Percentiles rank a stretch among this genome's conserved stretches.
phyloP scores from a whole-genome alignment of 2,329 filamentous ascomycete genomes.

The Ceratocystis alfenasii region DNA sequence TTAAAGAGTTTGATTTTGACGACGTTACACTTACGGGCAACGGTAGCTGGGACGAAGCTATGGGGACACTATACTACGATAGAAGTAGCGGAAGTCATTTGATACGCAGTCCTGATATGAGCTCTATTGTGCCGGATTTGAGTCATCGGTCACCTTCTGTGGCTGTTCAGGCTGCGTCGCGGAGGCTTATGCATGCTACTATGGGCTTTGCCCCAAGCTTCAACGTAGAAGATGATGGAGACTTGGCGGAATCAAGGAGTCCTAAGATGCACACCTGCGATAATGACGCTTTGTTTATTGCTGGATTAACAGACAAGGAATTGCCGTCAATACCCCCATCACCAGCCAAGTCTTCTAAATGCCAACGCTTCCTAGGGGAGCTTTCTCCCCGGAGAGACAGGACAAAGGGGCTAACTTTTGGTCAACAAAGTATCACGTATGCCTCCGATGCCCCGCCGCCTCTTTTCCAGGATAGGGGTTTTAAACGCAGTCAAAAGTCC shows the following conservation, averaged over 20 bases:
- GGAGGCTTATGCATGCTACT: slow-evolving; percentile 36
- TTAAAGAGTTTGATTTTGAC: slow-evolving; percentile 70
- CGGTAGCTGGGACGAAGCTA: slow-evolving; percentile 70
- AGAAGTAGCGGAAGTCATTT: slow-evolving; percentile 30
- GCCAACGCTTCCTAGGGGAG: background rate
- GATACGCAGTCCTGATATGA: slow-evolving; percentile 27
- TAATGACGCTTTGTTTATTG: slow-evolving; percentile 31
- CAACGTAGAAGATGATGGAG: background rate
- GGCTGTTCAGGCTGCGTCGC: slow-evolving; percentile 42
- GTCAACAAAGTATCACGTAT: background rate
- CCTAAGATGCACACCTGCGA: background rate
- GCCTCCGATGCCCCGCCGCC: background rate
- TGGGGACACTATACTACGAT: slow-evolving; percentile 52
- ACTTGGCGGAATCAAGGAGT: background rate
- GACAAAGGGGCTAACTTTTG: background rate
- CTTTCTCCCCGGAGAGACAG: background rate
- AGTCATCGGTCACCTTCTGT: slow-evolving; percentile 34
- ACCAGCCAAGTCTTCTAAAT: slow-evolving; percentile 19
- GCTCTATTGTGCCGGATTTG: slow-evolving; percentile 4
- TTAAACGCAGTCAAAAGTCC: slow-evolving; percentile 7
- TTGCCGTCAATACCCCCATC: slow-evolving; percentile 30
- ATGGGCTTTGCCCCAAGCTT: slow-evolving; percentile 23
- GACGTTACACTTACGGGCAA: slow-evolving; percentile 55
- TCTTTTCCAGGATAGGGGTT: background rate
- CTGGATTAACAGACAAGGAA: slow-evolving; percentile 39